phyloP scores from a whole-genome alignment of 129 eudicot species.

The Chrysanthemum makinoi region DNA sequence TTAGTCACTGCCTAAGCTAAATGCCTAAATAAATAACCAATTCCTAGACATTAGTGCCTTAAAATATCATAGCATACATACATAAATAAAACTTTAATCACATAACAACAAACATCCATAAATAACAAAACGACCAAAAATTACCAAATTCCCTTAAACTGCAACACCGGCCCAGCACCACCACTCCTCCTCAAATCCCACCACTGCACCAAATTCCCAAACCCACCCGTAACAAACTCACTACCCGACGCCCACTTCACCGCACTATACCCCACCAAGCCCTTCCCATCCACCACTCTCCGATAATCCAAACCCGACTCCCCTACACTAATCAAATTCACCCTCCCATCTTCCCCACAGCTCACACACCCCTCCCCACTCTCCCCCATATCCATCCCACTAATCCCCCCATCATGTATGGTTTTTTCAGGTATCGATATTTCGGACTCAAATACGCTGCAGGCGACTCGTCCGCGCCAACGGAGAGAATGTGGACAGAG shows the following conservation, averaged over 20 bases:
- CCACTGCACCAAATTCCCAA: slow-evolving; percentile 84
- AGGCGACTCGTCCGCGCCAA: slow-evolving; percentile 29
- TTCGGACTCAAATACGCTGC: slow-evolving; percentile 39
- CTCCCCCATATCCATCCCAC: slow-evolving; percentile 59
- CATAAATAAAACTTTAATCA: background rate
- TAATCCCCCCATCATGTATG: slow-evolving; percentile 54
- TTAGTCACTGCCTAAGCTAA: background rate
- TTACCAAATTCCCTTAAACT: slow-evolving; percentile 79
- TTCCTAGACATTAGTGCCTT: too few relatives aligned
- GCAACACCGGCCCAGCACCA: slow-evolving; percentile 62
- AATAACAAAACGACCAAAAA: background rate
- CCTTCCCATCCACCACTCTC: slow-evolving; percentile 61
- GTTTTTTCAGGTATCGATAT: slow-evolving; percentile 45
- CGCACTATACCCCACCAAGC: slow-evolving; percentile 66
- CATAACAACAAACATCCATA: background rate
- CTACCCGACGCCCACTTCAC: slow-evolving; percentile 68
- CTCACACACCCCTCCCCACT: slow-evolving; percentile 65
- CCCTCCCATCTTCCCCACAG: slow-evolving; percentile 94
- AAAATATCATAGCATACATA: background rate
- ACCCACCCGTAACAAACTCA: slow-evolving; percentile 85
- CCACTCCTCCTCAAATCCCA: slow-evolving; percentile 91
- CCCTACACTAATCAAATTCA: slow-evolving; percentile 54
- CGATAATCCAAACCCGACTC: slow-evolving; percentile 35
- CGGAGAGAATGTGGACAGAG: slow-evolving; percentile 51
- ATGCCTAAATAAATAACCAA: background rate